Percentiles rank a stretch among this genome's conserved stretches.
Evolutionary conservation across 192 early-diverging fungal genomes (phyloP).

Genomic region (Linnemannia schmuckeri): DNA sequence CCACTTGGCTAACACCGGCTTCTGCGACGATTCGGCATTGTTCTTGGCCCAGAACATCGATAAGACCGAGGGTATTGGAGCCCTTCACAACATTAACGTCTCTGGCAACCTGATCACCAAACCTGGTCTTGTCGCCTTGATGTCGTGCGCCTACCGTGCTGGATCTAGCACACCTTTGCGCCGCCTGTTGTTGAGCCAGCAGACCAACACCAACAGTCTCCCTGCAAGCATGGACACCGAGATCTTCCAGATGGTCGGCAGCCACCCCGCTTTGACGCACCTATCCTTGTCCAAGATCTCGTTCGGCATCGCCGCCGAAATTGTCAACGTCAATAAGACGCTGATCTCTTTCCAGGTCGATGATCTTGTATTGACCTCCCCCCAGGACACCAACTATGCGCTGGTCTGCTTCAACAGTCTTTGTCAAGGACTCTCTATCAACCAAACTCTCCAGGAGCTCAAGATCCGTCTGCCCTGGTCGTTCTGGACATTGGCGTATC

Average conservation of each 20-base stretch:
- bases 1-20: slow-evolving; percentile 42
- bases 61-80: slow-evolving; percentile 17
- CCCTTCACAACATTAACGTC: slow-evolving; percentile 23
- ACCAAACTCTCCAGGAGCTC: slow-evolving; percentile 30
- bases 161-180: slow-evolving; percentile 4
- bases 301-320: slow-evolving; percentile 23
- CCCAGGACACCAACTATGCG: slow-evolving; percentile 26
- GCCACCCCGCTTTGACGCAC: slow-evolving; percentile 31
- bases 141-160: slow-evolving; percentile 20
- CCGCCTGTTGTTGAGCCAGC: slow-evolving; percentile 27
- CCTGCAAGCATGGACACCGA: slow-evolving; percentile 31
- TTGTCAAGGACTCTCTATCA: slow-evolving; percentile 19
- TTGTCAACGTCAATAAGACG: slow-evolving; percentile 25
- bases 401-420: slow-evolving; percentile 29
- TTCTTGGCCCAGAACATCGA: slow-evolving; percentile 22
- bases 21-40: slow-evolving; percentile 36
- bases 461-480: slow-evolving; percentile 32
- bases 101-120: slow-evolving; percentile 40
- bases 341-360: slow-evolving; percentile 35
- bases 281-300: slow-evolving; percentile 31
- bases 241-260: slow-evolving; percentile 27
- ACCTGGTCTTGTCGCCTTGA: slow-evolving; percentile 29
- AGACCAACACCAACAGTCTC: slow-evolving; percentile 3
- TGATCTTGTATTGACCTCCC: slow-evolving; percentile 13
- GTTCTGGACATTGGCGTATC: slow-evolving; percentile 40